A percentile compares a stretch with the other conserved stretches of the same genome.
phyloP scores from a whole-genome alignment of 768 basidiomycete genomes.

The Suillus paluster region DNA sequence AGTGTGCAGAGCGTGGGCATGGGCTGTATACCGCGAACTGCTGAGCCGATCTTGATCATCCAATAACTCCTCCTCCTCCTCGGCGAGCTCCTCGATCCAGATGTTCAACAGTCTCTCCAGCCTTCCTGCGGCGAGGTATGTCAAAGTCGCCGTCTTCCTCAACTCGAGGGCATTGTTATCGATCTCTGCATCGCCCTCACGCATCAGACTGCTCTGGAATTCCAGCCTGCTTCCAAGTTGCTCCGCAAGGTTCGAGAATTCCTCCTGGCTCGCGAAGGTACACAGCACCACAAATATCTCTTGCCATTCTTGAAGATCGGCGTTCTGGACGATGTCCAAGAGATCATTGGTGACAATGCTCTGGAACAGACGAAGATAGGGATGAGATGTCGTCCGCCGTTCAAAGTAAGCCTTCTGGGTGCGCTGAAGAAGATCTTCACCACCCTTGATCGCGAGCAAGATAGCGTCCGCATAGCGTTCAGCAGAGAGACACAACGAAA shows the following conservation, averaged over 20 bases:
- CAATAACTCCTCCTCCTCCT: constrained; percentile 72
- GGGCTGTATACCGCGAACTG: constrained; percentile 73
- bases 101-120: constrained; percentile 88
- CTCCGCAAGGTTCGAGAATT: constrained; percentile 87
- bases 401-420: constrained; percentile 96
- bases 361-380: constrained; percentile 94
- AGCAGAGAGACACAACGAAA: constrained; percentile 85
- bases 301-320: constrained; percentile 92
- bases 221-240: constrained; percentile 92
- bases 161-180: constrained; percentile 44
- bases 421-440: constrained; percentile 80
- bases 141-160: constrained; percentile 88
- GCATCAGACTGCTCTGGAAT: constrained; percentile 71
- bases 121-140: constrained; percentile 89
- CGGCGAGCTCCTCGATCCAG: constrained; percentile 88
- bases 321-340: constrained; percentile 93
- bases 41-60: constrained; percentile 41
- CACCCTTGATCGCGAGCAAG: constrained; percentile 89
- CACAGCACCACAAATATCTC: constrained; percentile 97
- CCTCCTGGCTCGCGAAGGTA: constrained; percentile 86
- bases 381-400: constrained; percentile 69
- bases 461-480: constrained; percentile 95
- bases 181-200: constrained; percentile 46
- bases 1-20: constrained; percentile 85
- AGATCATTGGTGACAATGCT: constrained; percentile 93